Conservation (phyloP, 345 rosid species). For the Lepidium africanum region DNA sequence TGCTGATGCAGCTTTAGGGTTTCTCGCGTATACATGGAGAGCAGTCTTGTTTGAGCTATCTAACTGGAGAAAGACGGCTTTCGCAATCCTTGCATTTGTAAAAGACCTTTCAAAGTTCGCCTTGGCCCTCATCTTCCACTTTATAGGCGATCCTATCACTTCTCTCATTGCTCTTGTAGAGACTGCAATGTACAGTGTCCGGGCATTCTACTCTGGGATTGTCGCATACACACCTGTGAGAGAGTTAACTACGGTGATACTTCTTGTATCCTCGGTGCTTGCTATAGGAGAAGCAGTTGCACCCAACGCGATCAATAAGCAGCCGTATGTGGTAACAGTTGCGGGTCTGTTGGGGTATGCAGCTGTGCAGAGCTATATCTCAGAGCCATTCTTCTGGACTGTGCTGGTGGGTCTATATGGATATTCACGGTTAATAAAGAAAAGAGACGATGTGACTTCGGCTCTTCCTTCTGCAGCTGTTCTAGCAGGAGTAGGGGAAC, state of each 20-base stretch:
- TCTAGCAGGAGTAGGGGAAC: slow-evolving; percentile 75
- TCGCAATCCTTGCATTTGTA: slow-evolving; percentile 36
- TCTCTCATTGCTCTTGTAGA: slow-evolving; percentile 45
- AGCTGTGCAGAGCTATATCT: slow-evolving; percentile 62
- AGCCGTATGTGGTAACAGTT: slow-evolving; percentile 53
- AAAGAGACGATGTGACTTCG: slow-evolving; percentile 71
- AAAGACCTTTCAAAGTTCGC: slow-evolving; percentile 56
- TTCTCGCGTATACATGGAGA: slow-evolving; percentile 80
- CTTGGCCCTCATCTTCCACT: slow-evolving; percentile 65
- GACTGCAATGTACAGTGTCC: slow-evolving; percentile 43
- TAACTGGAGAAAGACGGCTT: slow-evolving; percentile 53
- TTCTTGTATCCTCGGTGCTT: slow-evolving; percentile 62
- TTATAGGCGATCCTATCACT: slow-evolving; percentile 72
- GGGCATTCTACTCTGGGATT: slow-evolving; percentile 66
- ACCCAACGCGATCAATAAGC: slow-evolving; percentile 51
- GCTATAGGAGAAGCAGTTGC: slow-evolving; percentile 78
- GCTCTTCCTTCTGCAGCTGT: slow-evolving; percentile 76
- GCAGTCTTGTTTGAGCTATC: slow-evolving; percentile 71
- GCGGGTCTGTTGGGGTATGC: slow-evolving; percentile 73
- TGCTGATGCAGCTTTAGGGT: slow-evolving; percentile 53
- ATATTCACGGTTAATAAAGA: slow-evolving; percentile 53
- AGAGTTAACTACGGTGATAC: slow-evolving; percentile 53
- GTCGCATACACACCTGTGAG: slow-evolving; percentile 60
- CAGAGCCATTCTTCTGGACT: slow-evolving; percentile 83
- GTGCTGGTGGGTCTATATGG: slow-evolving; percentile 51